Conservation (phyloP, 164 flowering plant genomes). For the Aristolochia contorta region DNA sequence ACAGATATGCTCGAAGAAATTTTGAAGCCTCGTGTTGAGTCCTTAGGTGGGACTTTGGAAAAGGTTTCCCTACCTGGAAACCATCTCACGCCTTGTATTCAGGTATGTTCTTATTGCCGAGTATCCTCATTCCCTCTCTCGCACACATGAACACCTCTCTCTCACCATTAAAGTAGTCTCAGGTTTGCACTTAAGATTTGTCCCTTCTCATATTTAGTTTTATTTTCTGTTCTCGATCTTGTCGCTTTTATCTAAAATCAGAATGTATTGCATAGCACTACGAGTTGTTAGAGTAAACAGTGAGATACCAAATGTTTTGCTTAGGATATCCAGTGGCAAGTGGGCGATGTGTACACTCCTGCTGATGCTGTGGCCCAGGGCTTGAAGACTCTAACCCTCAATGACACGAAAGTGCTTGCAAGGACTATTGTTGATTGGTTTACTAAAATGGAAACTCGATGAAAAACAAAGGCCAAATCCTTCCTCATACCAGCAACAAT, state of each 20-base stretch:
- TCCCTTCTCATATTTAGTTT: no score
- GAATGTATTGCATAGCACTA: neutral
- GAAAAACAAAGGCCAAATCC: neutral
- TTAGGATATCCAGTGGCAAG: conserved; percentile 83
- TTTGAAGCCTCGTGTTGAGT: conserved; percentile 60
- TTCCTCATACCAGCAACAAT: neutral
- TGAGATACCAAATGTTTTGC: neutral
- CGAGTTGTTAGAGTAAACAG: neutral
- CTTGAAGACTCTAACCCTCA: conserved; percentile 53
- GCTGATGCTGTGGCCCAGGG: conserved; percentile 85
- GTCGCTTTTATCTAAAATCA: no score
- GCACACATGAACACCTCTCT: neutral
- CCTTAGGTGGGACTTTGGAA: conserved; percentile 63
- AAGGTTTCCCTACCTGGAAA: conserved; percentile 61
- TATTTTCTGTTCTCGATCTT: no score
- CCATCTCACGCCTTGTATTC: conserved; percentile 89
- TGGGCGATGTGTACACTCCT: conserved; percentile 72
- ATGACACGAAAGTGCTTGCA: conserved; percentile 56
- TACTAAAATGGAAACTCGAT: neutral
- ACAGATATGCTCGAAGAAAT: conserved; percentile 75
- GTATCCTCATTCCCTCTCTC: neutral
- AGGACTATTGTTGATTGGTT: conserved; percentile 62
- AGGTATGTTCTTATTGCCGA: conserved; percentile 33
- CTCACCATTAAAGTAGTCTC: no score
- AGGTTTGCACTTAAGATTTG: no score